Evolutionary conservation across 2,329 filamentous ascomycete genomes (phyloP), one percentile per base, ranked within the genome.

Genomic region (Hypoxylon sp.): DNA sequence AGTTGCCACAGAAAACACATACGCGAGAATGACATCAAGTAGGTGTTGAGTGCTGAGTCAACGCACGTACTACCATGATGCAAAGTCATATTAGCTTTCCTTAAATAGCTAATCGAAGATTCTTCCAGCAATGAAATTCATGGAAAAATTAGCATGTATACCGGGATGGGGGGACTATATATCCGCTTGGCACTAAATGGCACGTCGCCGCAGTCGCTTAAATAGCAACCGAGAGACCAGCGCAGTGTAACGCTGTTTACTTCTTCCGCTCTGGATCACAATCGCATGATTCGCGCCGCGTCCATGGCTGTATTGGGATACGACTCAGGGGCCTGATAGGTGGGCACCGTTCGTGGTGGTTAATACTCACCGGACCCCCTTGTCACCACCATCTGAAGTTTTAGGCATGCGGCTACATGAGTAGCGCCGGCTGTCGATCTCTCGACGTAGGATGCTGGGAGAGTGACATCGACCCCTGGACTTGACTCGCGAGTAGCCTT

Each of bases 331-430:
- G 18, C 9, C 22, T 64, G 59, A 64, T 67, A 65, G 56, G 53
- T 50, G 62, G 56, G 48, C 33, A 32, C 50, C 3, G 45, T 8
- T 28, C 50, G 54, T 18, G 46, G 58, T 67, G 59, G 61, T 61
- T 61, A 61, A 54, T 65, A 55, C 44, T 56, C 50, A 57, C 55
- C 33, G 24, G 16, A 38, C 57, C 44, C 61, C 64, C 61, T 51
- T 64, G 61, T 50, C 60, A 61, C 56, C 46, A 61, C 48, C 51
- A 64, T 63, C 59, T 50, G 57, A 66, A 60, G 8, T n/a, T 61
- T 60, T 59, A 64, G 61, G 38, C 48, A 60, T 70, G 68, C 66
- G 66, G 68, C 68, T 70, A 56, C 59, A 62, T 45, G 46, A 67
- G 64, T 61, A 64, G 53, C 60, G 61, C 62, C 60, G 60, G 63